A percentile compares a stretch with the other conserved stretches of the same genome.
Evolutionary conservation across 805 yeast genomes (phyloP).

Genomic region (Cyberlindnera xishuangbannaensis): DNA sequence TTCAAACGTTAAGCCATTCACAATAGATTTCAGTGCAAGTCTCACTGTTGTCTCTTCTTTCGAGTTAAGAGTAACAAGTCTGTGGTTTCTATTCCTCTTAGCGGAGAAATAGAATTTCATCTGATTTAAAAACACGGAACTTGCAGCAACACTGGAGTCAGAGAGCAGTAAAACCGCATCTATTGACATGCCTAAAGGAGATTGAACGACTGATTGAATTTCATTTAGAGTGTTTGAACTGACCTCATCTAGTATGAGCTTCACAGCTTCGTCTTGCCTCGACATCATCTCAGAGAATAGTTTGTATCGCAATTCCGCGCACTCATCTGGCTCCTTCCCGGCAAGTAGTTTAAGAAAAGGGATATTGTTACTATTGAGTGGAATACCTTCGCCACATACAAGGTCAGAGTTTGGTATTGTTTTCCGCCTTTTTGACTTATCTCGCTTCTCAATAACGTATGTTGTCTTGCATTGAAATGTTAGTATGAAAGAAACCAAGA

Average conservation of each 20-base stretch:
- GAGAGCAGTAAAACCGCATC: slow-evolving; percentile 20
- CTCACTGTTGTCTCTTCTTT: slow-evolving; percentile 25
- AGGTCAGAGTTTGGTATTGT: not conserved
- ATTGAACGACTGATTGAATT: slow-evolving; percentile 7
- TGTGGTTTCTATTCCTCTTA: slow-evolving; percentile 6
- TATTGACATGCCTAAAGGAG: slow-evolving; percentile 2
- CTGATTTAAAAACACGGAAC: slow-evolving; percentile 12
- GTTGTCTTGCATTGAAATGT: no score
- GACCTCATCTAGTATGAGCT: slow-evolving; percentile 15
- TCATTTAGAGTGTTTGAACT: slow-evolving; percentile 12
- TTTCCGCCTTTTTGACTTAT: slow-evolving; percentile 10
- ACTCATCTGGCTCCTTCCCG: slow-evolving; percentile 16
- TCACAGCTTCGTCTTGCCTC: slow-evolving; percentile 13
- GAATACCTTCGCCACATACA: slow-evolving; percentile 16
- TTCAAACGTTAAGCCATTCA: slow-evolving; percentile 8
- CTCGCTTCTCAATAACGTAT: not conserved
- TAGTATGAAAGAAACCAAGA: no score
- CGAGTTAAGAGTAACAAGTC: slow-evolving; percentile 17
- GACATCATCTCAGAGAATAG: slow-evolving; percentile 10
- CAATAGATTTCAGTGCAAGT: slow-evolving; percentile 18
- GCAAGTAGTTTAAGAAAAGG: slow-evolving; percentile 16
- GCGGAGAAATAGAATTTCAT: slow-evolving; percentile 8
- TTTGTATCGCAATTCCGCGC: slow-evolving; percentile 13
- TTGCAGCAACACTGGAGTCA: slow-evolving; percentile 20
- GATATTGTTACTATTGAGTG: slow-evolving; percentile 1